phyloP scores from a whole-genome alignment of 2,329 filamentous ascomycete species.

The Exserohilum rostratum region DNA sequence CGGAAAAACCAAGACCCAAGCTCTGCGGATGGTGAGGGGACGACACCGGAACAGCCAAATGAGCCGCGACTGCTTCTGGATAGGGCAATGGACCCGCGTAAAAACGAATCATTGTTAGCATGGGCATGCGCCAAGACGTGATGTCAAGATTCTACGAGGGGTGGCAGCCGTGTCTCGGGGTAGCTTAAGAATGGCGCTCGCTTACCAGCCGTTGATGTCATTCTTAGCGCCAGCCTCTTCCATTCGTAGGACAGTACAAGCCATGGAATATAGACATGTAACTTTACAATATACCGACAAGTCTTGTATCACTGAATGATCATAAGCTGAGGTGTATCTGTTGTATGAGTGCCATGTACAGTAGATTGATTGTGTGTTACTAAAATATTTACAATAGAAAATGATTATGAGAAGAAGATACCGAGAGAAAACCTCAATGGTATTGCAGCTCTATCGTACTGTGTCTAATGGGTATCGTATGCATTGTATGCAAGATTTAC shows the following conservation, averaged over 20 bases:
- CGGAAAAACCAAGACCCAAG: constrained; percentile 25
- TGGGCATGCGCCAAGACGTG: constrained; percentile 2
- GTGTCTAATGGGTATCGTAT: neutral
- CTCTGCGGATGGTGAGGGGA: constrained; percentile 6
- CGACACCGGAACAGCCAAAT: neutral
- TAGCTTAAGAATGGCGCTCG: neutral
- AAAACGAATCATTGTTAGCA: neutral
- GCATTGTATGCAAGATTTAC: neutral
- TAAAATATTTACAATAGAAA: neutral
- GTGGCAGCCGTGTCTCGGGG: neutral
- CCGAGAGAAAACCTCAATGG: neutral
- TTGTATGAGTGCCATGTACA: neutral
- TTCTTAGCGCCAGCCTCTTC: neutral
- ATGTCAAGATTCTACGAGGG: neutral
- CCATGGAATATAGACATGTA: too few relatives aligned
- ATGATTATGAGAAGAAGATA: constrained; percentile 1
- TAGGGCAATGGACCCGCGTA: neutral
- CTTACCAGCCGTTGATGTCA: neutral
- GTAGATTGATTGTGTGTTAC: neutral
- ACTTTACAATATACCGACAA: too few relatives aligned
- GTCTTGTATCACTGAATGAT: too few relatives aligned
- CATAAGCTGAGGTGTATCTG: too few relatives aligned
- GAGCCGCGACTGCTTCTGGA: neutral
- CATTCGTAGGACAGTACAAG: neutral
- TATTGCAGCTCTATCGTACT: neutral